Evolutionary conservation across 345 rosid genomes (phyloP).

Genomic region (Linum usitatissimum): DNA sequence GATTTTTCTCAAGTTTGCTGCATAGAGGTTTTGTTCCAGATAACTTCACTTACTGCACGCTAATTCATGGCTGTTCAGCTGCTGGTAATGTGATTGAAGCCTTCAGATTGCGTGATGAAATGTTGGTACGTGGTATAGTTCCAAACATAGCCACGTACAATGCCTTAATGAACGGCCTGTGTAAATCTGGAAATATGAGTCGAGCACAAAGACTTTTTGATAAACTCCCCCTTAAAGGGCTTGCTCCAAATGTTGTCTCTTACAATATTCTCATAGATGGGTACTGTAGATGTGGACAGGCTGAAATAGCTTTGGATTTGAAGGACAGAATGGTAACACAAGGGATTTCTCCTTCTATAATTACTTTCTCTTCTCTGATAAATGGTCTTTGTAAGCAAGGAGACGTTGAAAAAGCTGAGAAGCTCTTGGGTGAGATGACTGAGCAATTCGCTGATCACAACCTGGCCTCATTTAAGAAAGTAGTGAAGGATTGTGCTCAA

Average conservation of each 20-base stretch:
- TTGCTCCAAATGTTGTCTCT: constrained; percentile 41
- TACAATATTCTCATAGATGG: constrained; percentile 47
- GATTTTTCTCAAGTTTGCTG: constrained; percentile 38
- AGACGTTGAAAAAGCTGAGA: constrained; percentile 15
- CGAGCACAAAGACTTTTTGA: constrained; percentile 47
- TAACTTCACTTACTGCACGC: constrained; percentile 46
- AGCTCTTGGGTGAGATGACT: constrained; percentile 26
- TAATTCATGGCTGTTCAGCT: constrained; percentile 50
- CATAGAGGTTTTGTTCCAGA: constrained; percentile 44
- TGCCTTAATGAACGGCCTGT: constrained; percentile 49
- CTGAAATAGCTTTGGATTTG: constrained; percentile 40
- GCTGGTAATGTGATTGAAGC: constrained; percentile 56
- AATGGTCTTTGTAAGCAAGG: constrained; percentile 30
- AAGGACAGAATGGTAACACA: constrained; percentile 36
- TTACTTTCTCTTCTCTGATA: constrained; percentile 28
- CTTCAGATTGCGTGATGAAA: constrained; percentile 56
- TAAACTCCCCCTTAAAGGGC: constrained; percentile 45
- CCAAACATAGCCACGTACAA: constrained; percentile 60
- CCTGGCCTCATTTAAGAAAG: constrained; percentile 13
- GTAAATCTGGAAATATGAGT: constrained; percentile 42
- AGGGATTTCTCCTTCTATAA: constrained; percentile 30
- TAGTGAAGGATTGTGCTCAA: constrained; percentile 12
- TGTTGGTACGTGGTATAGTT: constrained; percentile 39
- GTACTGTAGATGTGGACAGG: constrained; percentile 33
- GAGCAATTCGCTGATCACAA: constrained; percentile 16